Base-by-base conservation (phyloP, 1,139 yeast species). In the Candida glucosophila region DNA sequence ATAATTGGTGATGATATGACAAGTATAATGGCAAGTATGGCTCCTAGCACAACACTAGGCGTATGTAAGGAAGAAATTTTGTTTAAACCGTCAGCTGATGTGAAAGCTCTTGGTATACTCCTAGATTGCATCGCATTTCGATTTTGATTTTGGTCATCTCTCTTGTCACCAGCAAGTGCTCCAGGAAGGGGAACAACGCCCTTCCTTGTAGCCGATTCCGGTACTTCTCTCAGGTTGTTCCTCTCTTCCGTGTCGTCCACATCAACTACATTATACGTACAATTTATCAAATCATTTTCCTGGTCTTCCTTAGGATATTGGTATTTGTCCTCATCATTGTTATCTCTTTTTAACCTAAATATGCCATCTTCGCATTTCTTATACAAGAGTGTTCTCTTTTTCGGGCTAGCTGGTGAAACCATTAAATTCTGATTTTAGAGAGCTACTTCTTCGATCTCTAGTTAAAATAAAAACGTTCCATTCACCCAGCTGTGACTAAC, bases 301-400 rank as follows among this genome's bases (percentile, higher is more conserved):
- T 44, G 45, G 32, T 48, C 47, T 31, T 52, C 58, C 6, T 49
- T 49, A 5, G 43, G 39, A 17, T 41, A 20, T 22, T 43, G 43
- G 19, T 21, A 25, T 5, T 28, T 25, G 11, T 22, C 44, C 10
- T 28, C 25, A 6, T 31, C 15, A 3, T 20, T 16, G 6, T 33
- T 30, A 4, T 49, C 44, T 32, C 51, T 55, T 31, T 57, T 58
- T 29, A 59, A 41, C n/a, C 66, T 43, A 31, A 57, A 60, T 5
- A 59, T 63, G 3, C 67, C 67, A 35, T 60, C 67, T 6, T 61
- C 52, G 32, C 55, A 65, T 34, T 58, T 64, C 31, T 54, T 53
- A 36, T 60, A 60, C 6, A 59, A 55, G 15, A 59, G 39, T 32
- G 55, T 57, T 35, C 52, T 55, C 30, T 49, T 49, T 6, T 17